phyloP scores from a whole-genome alignment of 768 basidiomycete genomes.

The Russula dissimulans region DNA sequence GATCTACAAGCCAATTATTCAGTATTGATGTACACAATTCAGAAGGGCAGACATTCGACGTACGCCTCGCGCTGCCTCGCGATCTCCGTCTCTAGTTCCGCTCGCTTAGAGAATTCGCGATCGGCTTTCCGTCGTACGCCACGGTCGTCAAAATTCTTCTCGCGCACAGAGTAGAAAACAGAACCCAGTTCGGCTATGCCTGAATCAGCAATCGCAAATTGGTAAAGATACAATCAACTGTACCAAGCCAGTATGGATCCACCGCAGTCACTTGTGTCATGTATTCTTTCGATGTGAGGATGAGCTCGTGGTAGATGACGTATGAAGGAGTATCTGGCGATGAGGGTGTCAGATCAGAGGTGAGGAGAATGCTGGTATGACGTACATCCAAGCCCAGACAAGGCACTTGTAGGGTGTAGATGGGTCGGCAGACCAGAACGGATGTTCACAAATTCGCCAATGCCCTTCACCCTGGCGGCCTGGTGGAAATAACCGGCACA shows the following conservation, averaged over 20 bases:
- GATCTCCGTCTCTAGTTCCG: conserved; percentile 89
- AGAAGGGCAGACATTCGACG: background rate
- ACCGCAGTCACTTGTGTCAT: conserved; percentile 99
- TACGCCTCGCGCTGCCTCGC: conserved; percentile 74
- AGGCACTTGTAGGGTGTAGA: conserved; percentile 90
- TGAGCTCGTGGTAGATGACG: conserved; percentile 94
- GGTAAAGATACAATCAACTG: background rate
- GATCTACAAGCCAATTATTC: conserved; percentile 30
- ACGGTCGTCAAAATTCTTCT: conserved; percentile 93
- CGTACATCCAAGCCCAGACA: conserved; percentile 93
- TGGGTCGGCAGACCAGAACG: conserved; percentile 92
- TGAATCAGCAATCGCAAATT: conserved; percentile 6
- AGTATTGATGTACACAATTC: background rate
- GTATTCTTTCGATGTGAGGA: conserved; percentile 92
- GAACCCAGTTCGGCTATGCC: conserved; percentile 80
- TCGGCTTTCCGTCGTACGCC: conserved; percentile 70
- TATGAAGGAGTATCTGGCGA: conserved; percentile 84
- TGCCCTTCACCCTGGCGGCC: conserved; percentile 95
- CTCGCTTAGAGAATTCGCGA: conserved; percentile 83
- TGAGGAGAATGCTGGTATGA: background rate
- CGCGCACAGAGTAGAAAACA: conserved; percentile 95
- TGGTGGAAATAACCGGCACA: conserved; percentile 99
- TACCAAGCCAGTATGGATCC: conserved; percentile 95
- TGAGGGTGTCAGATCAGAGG: background rate
- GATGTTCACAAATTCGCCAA: conserved; percentile 97